Base-by-base conservation (phyloP, 768 basidiomycete species). In the Amanita rubescens region DNA sequence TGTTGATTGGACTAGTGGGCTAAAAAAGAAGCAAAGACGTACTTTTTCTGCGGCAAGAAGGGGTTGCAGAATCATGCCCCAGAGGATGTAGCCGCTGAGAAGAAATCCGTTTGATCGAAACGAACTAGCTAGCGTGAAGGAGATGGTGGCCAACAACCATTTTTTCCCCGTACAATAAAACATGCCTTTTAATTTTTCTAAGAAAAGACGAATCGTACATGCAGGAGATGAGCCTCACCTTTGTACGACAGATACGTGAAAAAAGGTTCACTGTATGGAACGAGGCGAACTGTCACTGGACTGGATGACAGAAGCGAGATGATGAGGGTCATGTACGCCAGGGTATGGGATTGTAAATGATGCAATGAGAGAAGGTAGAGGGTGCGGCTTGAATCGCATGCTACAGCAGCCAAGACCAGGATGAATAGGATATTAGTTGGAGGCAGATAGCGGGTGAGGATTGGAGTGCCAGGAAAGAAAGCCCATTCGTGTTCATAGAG, bases 401-500 rank as follows among this genome's bases (percentile, higher is more conserved):
- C 64, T 0, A 76, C 43, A 5, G 70, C 64, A 37, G 75, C 63
- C 19, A 77, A 38, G 2, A 70, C 58, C 35, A 80, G 64, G 14
- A 75, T 52, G 11, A 67, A 59, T 4, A 61, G 54, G 37, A 60
- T 46, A 1, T 30, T 10, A 5, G 17, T 5, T 30, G 50, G 25
- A 20, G 25, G 11, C n/a, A 61, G 68, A 43, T 60, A 11, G 1
- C 77, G 72, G 67, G 91, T 75, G 47, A 87, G 46, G 10, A 70
- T 61, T 3, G 89, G 78, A 22, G 80, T 67, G 4, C 79, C 90
- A 2, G 90, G 87, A 57, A 92, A 78, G 67, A 92, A 98, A 0
- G 95, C 95, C 78, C 88, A 89, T 58, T 90, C 75, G 60, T 95
- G 79, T 63, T 98, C 95, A 63, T 81, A 82, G 25, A 68, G 59